Evolutionary conservation across 2,329 filamentous ascomycete genomes (phyloP).

Genomic region (Calonectria ilicicola): DNA sequence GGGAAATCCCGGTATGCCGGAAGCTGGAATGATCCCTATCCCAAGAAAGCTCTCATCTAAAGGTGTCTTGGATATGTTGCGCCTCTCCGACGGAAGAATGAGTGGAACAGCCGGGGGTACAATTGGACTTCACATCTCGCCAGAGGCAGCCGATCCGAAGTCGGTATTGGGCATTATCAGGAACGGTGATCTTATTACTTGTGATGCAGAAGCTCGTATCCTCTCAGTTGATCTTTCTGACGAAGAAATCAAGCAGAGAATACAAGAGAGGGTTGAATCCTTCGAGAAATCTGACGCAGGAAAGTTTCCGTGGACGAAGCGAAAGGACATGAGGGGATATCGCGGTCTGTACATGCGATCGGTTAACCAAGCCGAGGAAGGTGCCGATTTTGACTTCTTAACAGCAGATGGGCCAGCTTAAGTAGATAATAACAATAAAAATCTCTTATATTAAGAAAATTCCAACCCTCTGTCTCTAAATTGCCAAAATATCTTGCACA

Average conservation of each 20-base stretch:
- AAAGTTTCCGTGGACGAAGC: slow-evolving; percentile 47
- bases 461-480: no score
- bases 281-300: slow-evolving; percentile 41
- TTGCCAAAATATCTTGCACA: no score
- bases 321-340: slow-evolving; percentile 63
- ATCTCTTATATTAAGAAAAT: no score
- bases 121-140: slow-evolving; percentile 87
- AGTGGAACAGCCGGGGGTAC: slow-evolving; percentile 89
- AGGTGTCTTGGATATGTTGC: slow-evolving; percentile 81
- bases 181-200: slow-evolving; percentile 82
- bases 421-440: no score
- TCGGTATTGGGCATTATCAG: slow-evolving; percentile 82
- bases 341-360: slow-evolving; percentile 68
- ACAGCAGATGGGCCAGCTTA: slow-evolving; percentile 54
- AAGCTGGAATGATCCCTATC: slow-evolving; percentile 74
- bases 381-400: slow-evolving; percentile 72
- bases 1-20: slow-evolving; percentile 93
- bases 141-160: slow-evolving; percentile 81
- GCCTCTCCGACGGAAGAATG: slow-evolving; percentile 90
- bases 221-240: slow-evolving; percentile 70
- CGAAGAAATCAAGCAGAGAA: slow-evolving; percentile 74
- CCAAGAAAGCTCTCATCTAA: slow-evolving; percentile 84
- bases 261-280: slow-evolving; percentile 69
- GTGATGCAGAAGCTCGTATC: slow-evolving; percentile 78
- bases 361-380: slow-evolving; percentile 71